Evolutionary conservation across 2,329 filamentous ascomycete species (phyloP).

Genomic region (Oidium heveae): DNA sequence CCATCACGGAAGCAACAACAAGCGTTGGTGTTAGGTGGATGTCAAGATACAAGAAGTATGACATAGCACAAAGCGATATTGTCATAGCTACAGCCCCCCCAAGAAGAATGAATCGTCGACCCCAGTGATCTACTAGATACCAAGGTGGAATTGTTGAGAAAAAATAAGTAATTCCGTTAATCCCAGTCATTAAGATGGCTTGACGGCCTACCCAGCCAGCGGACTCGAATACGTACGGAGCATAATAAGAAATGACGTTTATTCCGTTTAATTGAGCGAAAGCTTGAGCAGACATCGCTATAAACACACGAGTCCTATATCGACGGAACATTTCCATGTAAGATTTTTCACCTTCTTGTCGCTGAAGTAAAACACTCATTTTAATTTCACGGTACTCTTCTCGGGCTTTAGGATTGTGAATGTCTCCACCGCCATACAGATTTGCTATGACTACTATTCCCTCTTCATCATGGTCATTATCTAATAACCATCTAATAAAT

Average conservation of each 20-base stretch:
- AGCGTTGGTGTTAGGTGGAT: slow-evolving; percentile 51
- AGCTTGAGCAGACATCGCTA: slow-evolving; percentile 94
- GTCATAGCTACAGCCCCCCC: slow-evolving; percentile 79
- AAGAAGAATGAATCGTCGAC: slow-evolving; percentile 67
- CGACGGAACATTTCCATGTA: slow-evolving; percentile 88
- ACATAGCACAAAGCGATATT: slow-evolving; percentile 65
- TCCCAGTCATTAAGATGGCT: slow-evolving; percentile 88
- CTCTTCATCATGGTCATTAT: slow-evolving; percentile 95
- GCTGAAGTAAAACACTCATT: slow-evolving; percentile 81
- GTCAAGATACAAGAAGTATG: slow-evolving; percentile 85
- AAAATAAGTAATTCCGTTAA: slow-evolving; percentile 81
- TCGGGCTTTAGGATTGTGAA: slow-evolving; percentile 74
- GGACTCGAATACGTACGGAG: slow-evolving; percentile 84
- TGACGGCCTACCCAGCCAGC: slow-evolving; percentile 84
- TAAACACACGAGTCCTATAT: slow-evolving; percentile 80
- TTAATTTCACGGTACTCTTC: slow-evolving; percentile 98
- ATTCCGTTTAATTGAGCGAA: slow-evolving; percentile 95
- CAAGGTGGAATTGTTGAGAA: slow-evolving; percentile 83
- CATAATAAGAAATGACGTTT: slow-evolving; percentile 98
- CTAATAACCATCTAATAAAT: slow-evolving; percentile 58
- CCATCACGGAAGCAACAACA: slow-evolving; percentile 88
- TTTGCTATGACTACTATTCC: slow-evolving; percentile 97
- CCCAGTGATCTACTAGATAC: slow-evolving; percentile 89
- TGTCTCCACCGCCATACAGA: slow-evolving; percentile 83
- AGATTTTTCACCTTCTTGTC: slow-evolving; percentile 80